Evolutionary conservation across 768 basidiomycete genomes (phyloP).

Genomic region (Leccinum obscurum): DNA sequence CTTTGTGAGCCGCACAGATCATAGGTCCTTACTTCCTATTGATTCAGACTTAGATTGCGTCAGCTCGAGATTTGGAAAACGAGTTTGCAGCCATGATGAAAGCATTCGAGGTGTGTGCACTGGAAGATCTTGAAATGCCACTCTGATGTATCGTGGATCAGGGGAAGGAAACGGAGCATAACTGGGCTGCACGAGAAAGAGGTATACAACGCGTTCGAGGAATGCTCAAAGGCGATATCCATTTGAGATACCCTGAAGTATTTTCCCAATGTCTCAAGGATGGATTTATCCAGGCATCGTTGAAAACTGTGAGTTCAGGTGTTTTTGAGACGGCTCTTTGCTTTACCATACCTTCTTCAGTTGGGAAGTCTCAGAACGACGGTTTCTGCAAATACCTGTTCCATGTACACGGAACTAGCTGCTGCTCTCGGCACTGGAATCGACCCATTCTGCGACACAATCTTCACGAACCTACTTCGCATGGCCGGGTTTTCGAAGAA

Average conservation of each 20-base stretch:
- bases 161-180: conserved; percentile 98
- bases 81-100: conserved; percentile 82
- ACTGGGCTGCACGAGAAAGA: conserved; percentile 85
- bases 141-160: conserved; percentile 30
- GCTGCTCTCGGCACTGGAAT: conserved; percentile 61
- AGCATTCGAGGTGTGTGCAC: conserved; percentile 67
- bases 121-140: background rate
- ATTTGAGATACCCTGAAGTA: conserved; percentile 66
- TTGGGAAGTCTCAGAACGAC: conserved; percentile 89
- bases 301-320: conserved; percentile 72
- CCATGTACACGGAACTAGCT: conserved; percentile 75
- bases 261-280: conserved; percentile 78
- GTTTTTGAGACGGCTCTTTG: background rate
- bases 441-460: conserved; percentile 77
- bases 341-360: conserved; percentile 39
- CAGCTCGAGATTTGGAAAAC: conserved; percentile 77
- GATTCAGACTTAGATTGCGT: conserved; percentile 63
- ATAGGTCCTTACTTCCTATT: background rate
- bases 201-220: conserved; percentile 78
- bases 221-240: conserved; percentile 86
- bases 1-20: conserved; percentile 52
- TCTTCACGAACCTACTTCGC: conserved; percentile 75
- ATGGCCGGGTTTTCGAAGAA: conserved; percentile 95
- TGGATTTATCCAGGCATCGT: conserved; percentile 75
- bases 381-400: conserved; percentile 75